Evolutionary conservation across 108 stramenopile species (phyloP).

Genomic region (Pseudonitzschia multiseries): DNA sequence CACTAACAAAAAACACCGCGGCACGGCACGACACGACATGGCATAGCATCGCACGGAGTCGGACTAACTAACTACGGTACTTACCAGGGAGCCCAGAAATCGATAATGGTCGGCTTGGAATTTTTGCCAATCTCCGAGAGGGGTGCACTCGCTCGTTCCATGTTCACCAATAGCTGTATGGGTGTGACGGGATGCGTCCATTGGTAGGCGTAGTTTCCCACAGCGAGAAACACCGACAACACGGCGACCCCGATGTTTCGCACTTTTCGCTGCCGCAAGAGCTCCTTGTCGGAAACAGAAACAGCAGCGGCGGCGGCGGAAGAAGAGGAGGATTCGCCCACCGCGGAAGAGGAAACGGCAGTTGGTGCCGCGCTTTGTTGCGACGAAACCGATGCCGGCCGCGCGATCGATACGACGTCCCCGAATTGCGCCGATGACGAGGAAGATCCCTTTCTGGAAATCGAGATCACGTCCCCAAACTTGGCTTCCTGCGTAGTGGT

Average conservation of each 20-base stretch:
- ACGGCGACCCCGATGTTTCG: conserved; percentile 63
- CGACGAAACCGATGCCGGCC: background rate
- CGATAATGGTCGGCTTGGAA: conserved; percentile 74
- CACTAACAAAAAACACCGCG: too few relatives aligned
- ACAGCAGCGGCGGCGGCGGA: background rate
- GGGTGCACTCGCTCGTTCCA: conserved; percentile 65
- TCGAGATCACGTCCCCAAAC: background rate
- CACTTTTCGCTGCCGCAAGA: conserved; percentile 17
- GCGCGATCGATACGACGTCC: conserved; percentile 12
- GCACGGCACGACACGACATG: too few relatives aligned
- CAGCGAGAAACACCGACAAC: conserved; percentile 52
- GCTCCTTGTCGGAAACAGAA: conserved; percentile 6
- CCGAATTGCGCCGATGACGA: conserved; percentile 14
- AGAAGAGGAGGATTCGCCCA: too few relatives aligned
- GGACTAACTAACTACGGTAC: background rate
- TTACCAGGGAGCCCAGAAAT: conserved; percentile 86
- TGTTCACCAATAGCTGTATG: conserved; percentile 53
- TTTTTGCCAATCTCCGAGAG: conserved; percentile 63
- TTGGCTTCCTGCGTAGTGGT: background rate
- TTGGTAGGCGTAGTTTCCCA: conserved; percentile 66
- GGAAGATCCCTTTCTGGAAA: background rate
- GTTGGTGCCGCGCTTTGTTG: background rate
- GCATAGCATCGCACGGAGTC: too few relatives aligned
- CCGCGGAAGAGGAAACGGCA: background rate
- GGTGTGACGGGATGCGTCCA: conserved; percentile 72